These are phyloP conservation scores for Amphichorda felina DNA, from an alignment of 2,329 filamentous ascomycete species.

Conservation along the genomic window DNA sequence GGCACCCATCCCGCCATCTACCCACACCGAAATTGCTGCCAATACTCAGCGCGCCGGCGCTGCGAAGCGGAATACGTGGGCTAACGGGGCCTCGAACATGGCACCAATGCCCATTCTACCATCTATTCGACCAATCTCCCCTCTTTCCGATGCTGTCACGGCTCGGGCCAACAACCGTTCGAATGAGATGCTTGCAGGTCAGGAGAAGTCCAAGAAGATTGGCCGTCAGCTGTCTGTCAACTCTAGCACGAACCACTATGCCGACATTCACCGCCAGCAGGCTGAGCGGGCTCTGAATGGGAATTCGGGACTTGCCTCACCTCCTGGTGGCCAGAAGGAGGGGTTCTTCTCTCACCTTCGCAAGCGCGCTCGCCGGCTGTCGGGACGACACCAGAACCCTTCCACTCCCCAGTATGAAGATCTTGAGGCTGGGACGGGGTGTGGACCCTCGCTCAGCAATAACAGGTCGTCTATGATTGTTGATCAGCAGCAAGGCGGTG, in stretches of 20 bases:
- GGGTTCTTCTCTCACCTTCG: constrained; percentile 96
- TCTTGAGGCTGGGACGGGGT: constrained; percentile 84
- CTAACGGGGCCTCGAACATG: constrained; percentile 60
- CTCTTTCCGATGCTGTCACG: constrained; percentile 86
- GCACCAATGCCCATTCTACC: constrained; percentile 94
- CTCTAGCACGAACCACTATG: constrained; percentile 86
- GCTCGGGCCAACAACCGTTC: constrained; percentile 76
- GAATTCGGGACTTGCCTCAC: constrained; percentile 61
- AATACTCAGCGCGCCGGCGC: constrained; percentile 35
- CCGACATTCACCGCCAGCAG: constrained; percentile 80
- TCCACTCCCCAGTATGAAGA: constrained; percentile 74
- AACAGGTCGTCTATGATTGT: constrained; percentile 77
- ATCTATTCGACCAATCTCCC: constrained; percentile 87
- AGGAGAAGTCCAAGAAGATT: constrained; percentile 79
- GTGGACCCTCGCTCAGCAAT: constrained; percentile 47
- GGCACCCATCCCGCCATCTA: constrained; percentile 18
- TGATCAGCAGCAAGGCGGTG: constrained; percentile 42
- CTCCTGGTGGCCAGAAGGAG: constrained; percentile 73
- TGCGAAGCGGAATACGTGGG: constrained; percentile 86
- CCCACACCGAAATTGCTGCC: constrained; percentile 23
- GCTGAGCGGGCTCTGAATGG: constrained; percentile 85
- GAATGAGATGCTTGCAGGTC: constrained; percentile 35
- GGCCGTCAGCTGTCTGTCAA: constrained; percentile 86
- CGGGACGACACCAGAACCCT: constrained; percentile 76
- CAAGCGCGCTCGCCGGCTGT: constrained; percentile 85